phyloP scores from a whole-genome alignment of 805 yeast genomes.

The Hanseniaspora vineae region DNA sequence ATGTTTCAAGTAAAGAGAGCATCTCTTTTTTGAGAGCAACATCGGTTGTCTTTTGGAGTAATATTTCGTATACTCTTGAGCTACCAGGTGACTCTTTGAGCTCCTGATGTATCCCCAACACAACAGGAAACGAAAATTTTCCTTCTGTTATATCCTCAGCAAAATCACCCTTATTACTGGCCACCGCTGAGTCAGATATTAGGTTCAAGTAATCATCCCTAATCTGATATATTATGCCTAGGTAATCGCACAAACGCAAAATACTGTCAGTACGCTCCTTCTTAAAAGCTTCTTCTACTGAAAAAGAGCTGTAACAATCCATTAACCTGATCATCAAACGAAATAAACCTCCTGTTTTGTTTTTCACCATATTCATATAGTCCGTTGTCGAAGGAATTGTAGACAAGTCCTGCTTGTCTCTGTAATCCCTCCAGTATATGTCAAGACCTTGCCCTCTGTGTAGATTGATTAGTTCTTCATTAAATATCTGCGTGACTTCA shows the following conservation, averaged over 20 bases:
- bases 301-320: constrained; percentile 23
- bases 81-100: constrained; percentile 22
- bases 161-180: constrained; percentile 51
- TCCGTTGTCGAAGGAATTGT: constrained; percentile 47
- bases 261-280: neutral
- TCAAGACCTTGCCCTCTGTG: constrained; percentile 90
- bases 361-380: constrained; percentile 69
- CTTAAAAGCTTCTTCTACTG: too few relatives aligned
- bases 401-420: constrained; percentile 17
- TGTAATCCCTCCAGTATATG: constrained; percentile 71
- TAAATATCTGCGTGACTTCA: constrained; percentile 29
- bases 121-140: constrained; percentile 73
- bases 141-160: constrained; percentile 87
- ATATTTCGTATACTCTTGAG: constrained; percentile 30
- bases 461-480: constrained; percentile 65
- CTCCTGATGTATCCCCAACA: constrained; percentile 42
- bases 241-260: constrained; percentile 49
- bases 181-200: constrained; percentile 29
- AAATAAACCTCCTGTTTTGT: constrained; percentile 83
- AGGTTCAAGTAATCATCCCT: constrained; percentile 75
- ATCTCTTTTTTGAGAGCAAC: constrained; percentile 37
- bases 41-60: constrained; percentile 38
- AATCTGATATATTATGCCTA: constrained; percentile 80
- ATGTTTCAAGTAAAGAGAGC: constrained; percentile 31
- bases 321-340: constrained; percentile 59